A percentile compares a stretch with the other conserved stretches of the same genome.
These are phyloP conservation scores for Melastoma candidum DNA, from an alignment of 441 rosid species.

Conservation along the genomic window DNA sequence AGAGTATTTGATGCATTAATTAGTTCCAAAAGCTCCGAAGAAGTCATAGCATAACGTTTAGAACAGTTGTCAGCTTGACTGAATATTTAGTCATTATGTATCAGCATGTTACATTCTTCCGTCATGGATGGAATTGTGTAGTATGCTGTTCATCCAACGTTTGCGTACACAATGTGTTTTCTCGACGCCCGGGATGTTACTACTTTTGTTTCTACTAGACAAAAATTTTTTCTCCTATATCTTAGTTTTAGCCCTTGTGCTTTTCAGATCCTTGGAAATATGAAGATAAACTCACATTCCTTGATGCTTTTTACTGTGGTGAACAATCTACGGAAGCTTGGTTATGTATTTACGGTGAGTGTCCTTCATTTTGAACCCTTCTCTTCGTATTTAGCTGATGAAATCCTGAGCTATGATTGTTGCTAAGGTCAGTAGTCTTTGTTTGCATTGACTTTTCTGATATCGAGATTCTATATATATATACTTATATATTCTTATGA, in stretches of 20 bases:
- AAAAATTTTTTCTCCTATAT: slow-evolving; percentile 5
- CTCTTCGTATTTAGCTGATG: background rate
- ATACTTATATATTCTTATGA: slow-evolving; percentile 13
- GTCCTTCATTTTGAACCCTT: slow-evolving; percentile 2
- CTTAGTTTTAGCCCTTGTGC: slow-evolving; percentile 14
- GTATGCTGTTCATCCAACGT: too few relatives aligned
- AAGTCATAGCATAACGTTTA: too few relatives aligned
- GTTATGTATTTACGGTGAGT: slow-evolving; percentile 68
- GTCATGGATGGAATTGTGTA: too few relatives aligned
- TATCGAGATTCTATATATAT: slow-evolving; percentile 23
- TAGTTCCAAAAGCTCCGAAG: too few relatives aligned
- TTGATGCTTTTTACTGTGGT: slow-evolving; percentile 71
- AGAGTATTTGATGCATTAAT: too few relatives aligned
- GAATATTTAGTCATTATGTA: too few relatives aligned
- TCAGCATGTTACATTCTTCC: too few relatives aligned
- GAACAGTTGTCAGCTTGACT: too few relatives aligned
- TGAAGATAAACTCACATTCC: slow-evolving; percentile 59
- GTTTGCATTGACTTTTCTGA: background rate
- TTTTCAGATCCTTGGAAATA: slow-evolving; percentile 70
- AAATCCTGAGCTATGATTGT: background rate
- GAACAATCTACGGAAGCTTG: slow-evolving; percentile 77
- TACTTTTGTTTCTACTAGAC: background rate
- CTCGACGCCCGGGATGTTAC: too few relatives aligned
- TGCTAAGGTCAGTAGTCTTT: background rate
- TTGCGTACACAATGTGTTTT: too few relatives aligned